phyloP scores from a whole-genome alignment of 2,329 filamentous ascomycete genomes.

The Teratosphaeria pseudoeucalypti region DNA sequence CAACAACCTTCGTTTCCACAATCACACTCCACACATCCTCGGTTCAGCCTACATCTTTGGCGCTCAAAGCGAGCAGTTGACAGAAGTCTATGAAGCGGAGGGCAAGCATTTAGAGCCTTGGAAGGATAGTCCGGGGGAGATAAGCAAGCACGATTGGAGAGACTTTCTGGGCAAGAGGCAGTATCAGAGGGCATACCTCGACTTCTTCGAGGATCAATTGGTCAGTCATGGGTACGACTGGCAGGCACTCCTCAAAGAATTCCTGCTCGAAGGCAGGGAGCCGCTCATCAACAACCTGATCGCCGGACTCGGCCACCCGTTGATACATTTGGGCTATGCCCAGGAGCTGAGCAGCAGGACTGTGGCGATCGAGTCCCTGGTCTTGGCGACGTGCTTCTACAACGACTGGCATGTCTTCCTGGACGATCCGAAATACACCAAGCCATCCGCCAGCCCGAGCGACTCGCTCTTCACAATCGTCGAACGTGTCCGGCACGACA shows the following conservation, averaged over 20 bases:
- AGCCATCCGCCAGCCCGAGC: slow-evolving; percentile 47
- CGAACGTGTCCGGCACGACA: slow-evolving; percentile 56
- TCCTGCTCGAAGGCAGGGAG: slow-evolving; percentile 61
- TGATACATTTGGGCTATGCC: slow-evolving; percentile 94
- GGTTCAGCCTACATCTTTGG: slow-evolving; percentile 79
- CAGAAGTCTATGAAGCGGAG: slow-evolving; percentile 70
- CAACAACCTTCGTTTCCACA: slow-evolving; percentile 64
- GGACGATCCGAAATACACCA: slow-evolving; percentile 64
- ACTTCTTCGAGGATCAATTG: slow-evolving; percentile 91
- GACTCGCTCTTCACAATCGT: slow-evolving; percentile 62
- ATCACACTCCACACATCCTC: slow-evolving; percentile 73
- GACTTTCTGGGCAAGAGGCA: slow-evolving; percentile 67
- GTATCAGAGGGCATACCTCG: slow-evolving; percentile 76
- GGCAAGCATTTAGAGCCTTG: slow-evolving; percentile 64
- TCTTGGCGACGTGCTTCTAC: slow-evolving; percentile 53
- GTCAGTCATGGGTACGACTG: slow-evolving; percentile 72
- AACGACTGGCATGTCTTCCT: slow-evolving; percentile 49
- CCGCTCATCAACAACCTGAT: slow-evolving; percentile 75
- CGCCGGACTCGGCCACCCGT: slow-evolving; percentile 70
- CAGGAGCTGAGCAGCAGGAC: slow-evolving; percentile 80
- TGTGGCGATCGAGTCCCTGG: slow-evolving; percentile 78
- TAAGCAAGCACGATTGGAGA: slow-evolving; percentile 75
- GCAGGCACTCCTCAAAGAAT: slow-evolving; percentile 65
- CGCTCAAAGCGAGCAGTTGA: slow-evolving; percentile 60
- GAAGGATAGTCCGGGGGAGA: slow-evolving; percentile 73